Conservation (phyloP, 2,329 filamentous ascomycete genomes). For the Hypoxylon sp. region DNA sequence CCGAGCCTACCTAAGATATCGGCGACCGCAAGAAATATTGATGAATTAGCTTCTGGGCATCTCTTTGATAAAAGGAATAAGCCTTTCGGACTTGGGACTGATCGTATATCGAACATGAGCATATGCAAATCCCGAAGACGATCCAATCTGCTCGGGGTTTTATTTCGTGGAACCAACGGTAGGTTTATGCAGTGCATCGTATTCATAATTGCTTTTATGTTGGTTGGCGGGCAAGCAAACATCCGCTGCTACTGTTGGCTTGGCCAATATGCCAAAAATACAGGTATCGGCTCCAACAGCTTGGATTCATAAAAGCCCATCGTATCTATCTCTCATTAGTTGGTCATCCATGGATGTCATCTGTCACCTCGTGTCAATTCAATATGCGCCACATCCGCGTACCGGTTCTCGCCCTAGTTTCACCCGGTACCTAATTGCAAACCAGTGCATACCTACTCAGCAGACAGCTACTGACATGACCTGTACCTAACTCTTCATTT, state of each 20-base stretch:
- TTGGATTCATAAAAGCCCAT: neutral
- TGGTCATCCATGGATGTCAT: neutral
- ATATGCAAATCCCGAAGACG: neutral
- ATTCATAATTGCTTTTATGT: neutral
- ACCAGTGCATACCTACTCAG: no score
- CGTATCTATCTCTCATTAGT: neutral
- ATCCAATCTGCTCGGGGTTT: neutral
- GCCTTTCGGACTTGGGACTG: neutral
- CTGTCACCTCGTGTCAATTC: neutral
- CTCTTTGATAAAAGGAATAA: neutral
- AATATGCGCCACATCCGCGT: neutral
- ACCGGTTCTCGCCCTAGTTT: neutral
- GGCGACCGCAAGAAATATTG: neutral
- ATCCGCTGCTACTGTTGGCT: neutral
- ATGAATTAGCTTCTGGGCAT: neutral
- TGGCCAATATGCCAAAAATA: neutral
- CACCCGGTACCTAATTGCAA: neutral
- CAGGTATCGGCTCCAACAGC: slow-evolving; percentile 1
- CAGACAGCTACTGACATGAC: neutral
- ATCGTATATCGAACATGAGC: neutral
- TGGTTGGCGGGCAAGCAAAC: slow-evolving; percentile 9
- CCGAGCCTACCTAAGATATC: neutral
- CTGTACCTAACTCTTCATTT: neutral
- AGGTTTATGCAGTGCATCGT: neutral
- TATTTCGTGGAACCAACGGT: slow-evolving; percentile 8